Conservation (phyloP, 305 asterid species). For the Euphrasia arctica region DNA sequence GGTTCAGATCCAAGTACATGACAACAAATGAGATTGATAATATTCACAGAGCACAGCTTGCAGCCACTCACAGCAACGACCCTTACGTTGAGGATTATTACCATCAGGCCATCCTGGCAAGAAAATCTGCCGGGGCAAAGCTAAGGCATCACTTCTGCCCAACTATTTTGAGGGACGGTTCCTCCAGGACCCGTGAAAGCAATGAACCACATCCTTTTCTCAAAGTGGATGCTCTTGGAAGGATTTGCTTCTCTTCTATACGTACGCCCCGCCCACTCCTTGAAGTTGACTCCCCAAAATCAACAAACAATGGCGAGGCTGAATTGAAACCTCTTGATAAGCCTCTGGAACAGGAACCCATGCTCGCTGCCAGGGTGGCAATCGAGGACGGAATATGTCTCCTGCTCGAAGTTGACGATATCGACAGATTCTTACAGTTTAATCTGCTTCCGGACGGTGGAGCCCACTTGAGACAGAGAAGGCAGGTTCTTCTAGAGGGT, state of each 20-base stretch:
- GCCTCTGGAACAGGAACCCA: slow-evolving; percentile 83
- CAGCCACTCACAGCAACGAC: slow-evolving; percentile 78
- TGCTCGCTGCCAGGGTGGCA: slow-evolving; percentile 85
- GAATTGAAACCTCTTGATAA: slow-evolving; percentile 54
- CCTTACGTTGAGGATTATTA: slow-evolving; percentile 86
- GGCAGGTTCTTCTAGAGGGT: slow-evolving; percentile 56
- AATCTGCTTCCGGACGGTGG: slow-evolving; percentile 64
- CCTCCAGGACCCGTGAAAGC: slow-evolving; percentile 51
- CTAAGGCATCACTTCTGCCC: slow-evolving; percentile 83
- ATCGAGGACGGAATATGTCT: slow-evolving; percentile 74
- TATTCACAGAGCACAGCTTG: slow-evolving; percentile 69
- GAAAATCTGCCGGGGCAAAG: slow-evolving; percentile 60
- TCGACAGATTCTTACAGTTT: slow-evolving; percentile 62
- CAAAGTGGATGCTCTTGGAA: slow-evolving; percentile 85
- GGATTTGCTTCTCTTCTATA: slow-evolving; percentile 75
- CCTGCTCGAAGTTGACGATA: slow-evolving; percentile 78
- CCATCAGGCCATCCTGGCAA: slow-evolving; percentile 78
- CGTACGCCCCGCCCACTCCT: slow-evolving; percentile 92
- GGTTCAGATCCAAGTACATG: slow-evolving; percentile 73
- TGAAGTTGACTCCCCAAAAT: slow-evolving; percentile 64
- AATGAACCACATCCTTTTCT: slow-evolving; percentile 81
- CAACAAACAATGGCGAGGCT: slow-evolving; percentile 36
- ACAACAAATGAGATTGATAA: slow-evolving; percentile 67
- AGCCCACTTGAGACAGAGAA: slow-evolving; percentile 47
- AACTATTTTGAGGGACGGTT: slow-evolving; percentile 46